Percentiles rank a stretch among this genome's conserved stretches.
phyloP scores from a whole-genome alignment of 78 protist species.

The Monosiga brevicollis region DNA sequence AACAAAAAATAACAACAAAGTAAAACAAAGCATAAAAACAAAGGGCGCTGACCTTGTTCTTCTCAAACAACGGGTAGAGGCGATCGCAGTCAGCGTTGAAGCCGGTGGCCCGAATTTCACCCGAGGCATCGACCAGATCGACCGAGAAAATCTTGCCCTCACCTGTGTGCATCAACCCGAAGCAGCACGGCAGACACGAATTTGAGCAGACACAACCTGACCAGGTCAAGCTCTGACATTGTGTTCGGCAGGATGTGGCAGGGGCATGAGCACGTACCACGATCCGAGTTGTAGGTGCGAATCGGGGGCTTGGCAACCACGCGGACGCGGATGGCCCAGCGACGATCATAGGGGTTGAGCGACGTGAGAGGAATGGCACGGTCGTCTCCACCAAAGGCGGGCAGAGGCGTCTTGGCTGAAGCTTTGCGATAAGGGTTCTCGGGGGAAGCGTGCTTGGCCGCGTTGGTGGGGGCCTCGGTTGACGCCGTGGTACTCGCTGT shows the following conservation, averaged over 20 bases:
- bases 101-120: slow-evolving; percentile 1
- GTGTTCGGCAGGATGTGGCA: too few relatives aligned
- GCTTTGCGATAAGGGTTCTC: too few relatives aligned
- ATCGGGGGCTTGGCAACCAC: neutral
- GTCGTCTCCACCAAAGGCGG: too few relatives aligned
- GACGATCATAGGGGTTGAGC: neutral
- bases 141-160: neutral
- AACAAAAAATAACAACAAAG: too few relatives aligned
- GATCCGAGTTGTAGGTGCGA: neutral
- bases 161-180: too few relatives aligned
- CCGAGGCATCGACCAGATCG: neutral
- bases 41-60: neutral
- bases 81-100: neutral
- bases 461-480: too few relatives aligned
- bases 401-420: too few relatives aligned
- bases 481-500: too few relatives aligned
- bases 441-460: too few relatives aligned
- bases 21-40: neutral
- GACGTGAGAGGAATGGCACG: neutral
- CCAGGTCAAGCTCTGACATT: too few relatives aligned
- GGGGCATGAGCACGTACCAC: neutral
- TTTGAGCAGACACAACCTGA: too few relatives aligned
- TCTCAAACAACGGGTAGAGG: neutral
- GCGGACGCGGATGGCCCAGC: slow-evolving; percentile 1
- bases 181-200: too few relatives aligned